Evolutionary conservation across 352 stramenopile species (phyloP).

Genomic region (Blastocystis sp.): DNA sequence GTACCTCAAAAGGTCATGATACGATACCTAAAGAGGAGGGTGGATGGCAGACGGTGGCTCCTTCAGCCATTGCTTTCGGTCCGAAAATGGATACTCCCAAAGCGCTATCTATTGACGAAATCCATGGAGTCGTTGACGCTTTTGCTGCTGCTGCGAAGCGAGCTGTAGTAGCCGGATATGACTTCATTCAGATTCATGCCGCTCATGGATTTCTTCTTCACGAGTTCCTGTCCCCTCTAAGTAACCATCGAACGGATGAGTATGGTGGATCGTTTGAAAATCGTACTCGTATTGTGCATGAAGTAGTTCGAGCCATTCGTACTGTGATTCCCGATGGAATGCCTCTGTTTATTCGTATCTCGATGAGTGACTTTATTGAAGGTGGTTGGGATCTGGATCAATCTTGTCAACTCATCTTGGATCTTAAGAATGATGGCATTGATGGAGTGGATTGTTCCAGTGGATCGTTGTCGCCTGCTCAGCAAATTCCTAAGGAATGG

Average conservation of each 20-base stretch:
- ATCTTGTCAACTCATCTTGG: background rate
- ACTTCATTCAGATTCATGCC: slow-evolving; percentile 65
- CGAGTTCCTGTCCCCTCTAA: slow-evolving; percentile 63
- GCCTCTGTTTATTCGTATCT: slow-evolving; percentile 44
- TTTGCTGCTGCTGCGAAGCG: slow-evolving; percentile 58
- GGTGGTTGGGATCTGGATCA: slow-evolving; percentile 5
- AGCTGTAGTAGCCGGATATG: slow-evolving; percentile 56
- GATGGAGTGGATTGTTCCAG: slow-evolving; percentile 11
- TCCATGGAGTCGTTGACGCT: slow-evolving; percentile 15
- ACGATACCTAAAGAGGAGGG: background rate
- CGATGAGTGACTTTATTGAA: slow-evolving; percentile 13
- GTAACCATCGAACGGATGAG: slow-evolving; percentile 61
- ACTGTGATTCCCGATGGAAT: slow-evolving; percentile 31
- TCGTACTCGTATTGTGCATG: slow-evolving; percentile 39
- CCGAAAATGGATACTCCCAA: background rate
- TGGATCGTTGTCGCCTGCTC: background rate
- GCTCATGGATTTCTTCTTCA: slow-evolving; percentile 64
- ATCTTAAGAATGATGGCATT: background rate
- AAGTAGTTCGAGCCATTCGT: slow-evolving; percentile 14
- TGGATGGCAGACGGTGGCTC: slow-evolving; percentile 29
- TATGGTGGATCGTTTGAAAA: slow-evolving; percentile 47
- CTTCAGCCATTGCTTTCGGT: background rate
- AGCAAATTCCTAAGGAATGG: slow-evolving; percentile 18
- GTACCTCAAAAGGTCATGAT: background rate
- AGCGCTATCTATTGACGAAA: slow-evolving; percentile 41